Base-by-base conservation (phyloP, 257 asterid species). In the Solanum habrochaites region DNA sequence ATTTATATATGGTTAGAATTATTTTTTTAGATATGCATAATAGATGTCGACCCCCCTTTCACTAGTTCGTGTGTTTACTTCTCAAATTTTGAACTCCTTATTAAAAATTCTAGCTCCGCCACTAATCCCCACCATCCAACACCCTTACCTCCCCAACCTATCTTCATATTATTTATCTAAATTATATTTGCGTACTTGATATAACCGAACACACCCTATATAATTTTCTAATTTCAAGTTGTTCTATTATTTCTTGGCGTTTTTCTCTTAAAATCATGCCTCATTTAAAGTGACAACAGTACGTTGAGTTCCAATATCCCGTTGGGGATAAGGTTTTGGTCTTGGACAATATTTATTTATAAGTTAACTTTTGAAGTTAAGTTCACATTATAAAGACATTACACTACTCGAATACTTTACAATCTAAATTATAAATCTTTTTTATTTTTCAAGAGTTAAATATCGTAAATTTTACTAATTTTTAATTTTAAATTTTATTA, bases 381-480 rank as follows among this genome's bases (percentile, higher is more conserved):
- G 0, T 23, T 23, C 1, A 7, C n/a, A 18, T 7, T 56, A 18
- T 56, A 18, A 56, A 56, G 64, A 18, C 11, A 18, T 10, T 8
- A 16, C 18, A 52, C n/a, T 52, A 18, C 0, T 52, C 62, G 6
- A 16, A 5, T 56, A 2, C 20, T 56, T 4, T 56, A 2, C n/a
- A 0, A 18, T 56, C 2, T 60, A 8, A 23, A 60, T 60, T 60
- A 23, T 9, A 1, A 21, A 0, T 3, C 2, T 62, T 62, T 62
- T 10, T n/a, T 3, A 62, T 62, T 62, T 62, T n/a, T 6, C 31
- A 62, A 62, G 0, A n/a, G 4, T n/a, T 31, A n/a, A n/a, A n/a
- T 62, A 62, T 8, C 11, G 0, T 11, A 16, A 62, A 60, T 60
- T n/a, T 62, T 8, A 62, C 14, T 62, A n/a, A 62, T 23, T 58